These are phyloP conservation scores for Escallonia rubra DNA, from an alignment of 129 eudicot species.

Conservation along the genomic window DNA sequence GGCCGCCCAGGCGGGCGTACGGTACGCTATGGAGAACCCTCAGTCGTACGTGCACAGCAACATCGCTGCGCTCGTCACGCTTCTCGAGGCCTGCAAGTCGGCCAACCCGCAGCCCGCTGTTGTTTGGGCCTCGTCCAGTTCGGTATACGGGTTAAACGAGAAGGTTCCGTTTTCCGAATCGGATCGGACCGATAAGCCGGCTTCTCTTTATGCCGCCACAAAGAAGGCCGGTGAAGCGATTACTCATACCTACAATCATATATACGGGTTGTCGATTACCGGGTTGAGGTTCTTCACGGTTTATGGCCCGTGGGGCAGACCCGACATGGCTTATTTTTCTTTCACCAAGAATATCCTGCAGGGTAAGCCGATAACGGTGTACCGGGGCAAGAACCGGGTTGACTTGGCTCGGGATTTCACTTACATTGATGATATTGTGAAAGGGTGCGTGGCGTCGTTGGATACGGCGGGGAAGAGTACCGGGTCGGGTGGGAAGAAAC, in stretches of 20 bases:
- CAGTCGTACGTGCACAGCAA: constrained; percentile 51
- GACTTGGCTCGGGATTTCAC: constrained; percentile 67
- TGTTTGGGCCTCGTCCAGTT: constrained; percentile 61
- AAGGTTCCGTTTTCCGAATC: constrained; percentile 53
- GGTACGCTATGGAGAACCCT: constrained; percentile 59
- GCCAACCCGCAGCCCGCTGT: constrained; percentile 50
- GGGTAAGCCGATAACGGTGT: constrained; percentile 46
- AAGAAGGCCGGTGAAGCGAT: constrained; percentile 60
- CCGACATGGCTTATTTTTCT: constrained; percentile 59
- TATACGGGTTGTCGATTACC: constrained; percentile 50
- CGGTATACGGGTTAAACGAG: constrained; percentile 54
- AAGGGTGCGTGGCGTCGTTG: constrained; percentile 55
- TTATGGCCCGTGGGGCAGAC: constrained; percentile 66
- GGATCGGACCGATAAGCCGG: constrained; percentile 53
- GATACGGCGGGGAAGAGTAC: constrained; percentile 53
- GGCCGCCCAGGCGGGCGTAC: constrained; percentile 66
- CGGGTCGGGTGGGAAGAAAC: constrained; percentile 63
- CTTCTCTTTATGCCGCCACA: constrained; percentile 59
- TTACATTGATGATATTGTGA: constrained; percentile 56
- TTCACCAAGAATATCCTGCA: constrained; percentile 37
- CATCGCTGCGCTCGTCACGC: constrained; percentile 44
- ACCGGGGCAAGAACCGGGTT: constrained; percentile 43
- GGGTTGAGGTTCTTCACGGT: constrained; percentile 56
- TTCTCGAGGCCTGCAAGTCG: constrained; percentile 38
- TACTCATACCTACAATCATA: constrained; percentile 49